Conservation (phyloP, 2,329 filamentous ascomycete genomes). For the Magnaporthiopsis incrustans region DNA sequence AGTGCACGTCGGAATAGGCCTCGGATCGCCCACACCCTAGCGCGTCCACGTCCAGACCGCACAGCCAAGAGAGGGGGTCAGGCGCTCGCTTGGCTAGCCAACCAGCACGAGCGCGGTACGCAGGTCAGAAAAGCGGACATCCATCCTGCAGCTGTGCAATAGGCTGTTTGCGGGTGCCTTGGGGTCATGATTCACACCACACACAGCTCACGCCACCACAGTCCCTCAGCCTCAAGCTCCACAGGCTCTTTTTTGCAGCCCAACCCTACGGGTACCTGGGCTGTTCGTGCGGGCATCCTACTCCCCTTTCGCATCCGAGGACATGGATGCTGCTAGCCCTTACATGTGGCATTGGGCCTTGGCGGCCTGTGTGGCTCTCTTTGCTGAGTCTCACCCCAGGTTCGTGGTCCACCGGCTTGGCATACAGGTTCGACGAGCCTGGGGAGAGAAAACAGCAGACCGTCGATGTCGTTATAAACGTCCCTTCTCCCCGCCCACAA, state of each 20-base stretch:
- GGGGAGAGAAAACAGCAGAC: neutral
- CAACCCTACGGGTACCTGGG: neutral
- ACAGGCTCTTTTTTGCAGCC: neutral
- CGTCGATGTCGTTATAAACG: slow-evolving; percentile 6
- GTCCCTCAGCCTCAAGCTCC: slow-evolving; percentile 9
- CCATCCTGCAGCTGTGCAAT: slow-evolving; percentile 8
- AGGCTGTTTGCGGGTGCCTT: slow-evolving; percentile 1
- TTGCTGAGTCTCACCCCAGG: neutral
- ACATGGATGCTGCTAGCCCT: slow-evolving; percentile 2
- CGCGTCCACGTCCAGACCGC: neutral
- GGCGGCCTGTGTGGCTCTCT: slow-evolving; percentile 4
- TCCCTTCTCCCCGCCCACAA: slow-evolving; percentile 2
- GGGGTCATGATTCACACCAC: slow-evolving; percentile 4
- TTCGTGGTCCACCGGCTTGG: neutral
- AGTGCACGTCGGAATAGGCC: neutral
- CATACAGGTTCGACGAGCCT: neutral
- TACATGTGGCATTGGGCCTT: neutral
- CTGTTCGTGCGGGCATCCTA: neutral
- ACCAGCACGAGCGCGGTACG: slow-evolving; percentile 6
- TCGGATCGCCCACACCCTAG: neutral
- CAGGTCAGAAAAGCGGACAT: slow-evolving; percentile 7
- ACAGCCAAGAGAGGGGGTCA: neutral
- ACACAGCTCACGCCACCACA: neutral
- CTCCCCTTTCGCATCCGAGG: neutral
- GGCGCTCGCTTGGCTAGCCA: neutral